Conservation (phyloP, 768 basidiomycete species). For the Suillus variegatus region DNA sequence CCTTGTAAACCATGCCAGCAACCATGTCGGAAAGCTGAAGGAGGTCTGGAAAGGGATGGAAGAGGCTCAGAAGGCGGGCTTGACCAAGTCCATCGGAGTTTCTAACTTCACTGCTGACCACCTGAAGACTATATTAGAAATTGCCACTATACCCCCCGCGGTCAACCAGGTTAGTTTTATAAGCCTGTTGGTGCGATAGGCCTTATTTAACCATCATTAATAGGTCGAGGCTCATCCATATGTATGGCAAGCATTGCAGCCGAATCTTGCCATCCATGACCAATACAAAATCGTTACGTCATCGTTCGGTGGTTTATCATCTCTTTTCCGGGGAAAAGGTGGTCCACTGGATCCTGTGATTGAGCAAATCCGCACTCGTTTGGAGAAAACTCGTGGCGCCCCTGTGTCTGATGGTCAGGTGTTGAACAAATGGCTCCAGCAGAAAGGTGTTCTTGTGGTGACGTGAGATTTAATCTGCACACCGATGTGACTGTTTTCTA, state of each 20-base stretch:
- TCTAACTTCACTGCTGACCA: conserved; percentile 52
- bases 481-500: neutral
- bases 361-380: conserved; percentile 31
- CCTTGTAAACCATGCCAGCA: conserved; percentile 53
- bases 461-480: conserved; percentile 22
- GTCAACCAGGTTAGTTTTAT: conserved; percentile 49
- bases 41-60: conserved; percentile 66
- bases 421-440: conserved; percentile 30
- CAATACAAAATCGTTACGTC: conserved; percentile 39
- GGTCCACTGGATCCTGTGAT: conserved; percentile 44
- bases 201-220: neutral
- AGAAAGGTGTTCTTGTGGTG: conserved; percentile 32
- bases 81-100: conserved; percentile 49
- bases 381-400: conserved; percentile 25
- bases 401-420: conserved; percentile 32
- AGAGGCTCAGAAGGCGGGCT: conserved; percentile 45
- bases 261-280: conserved; percentile 35
- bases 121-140: conserved; percentile 44
- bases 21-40: conserved; percentile 43
- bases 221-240: conserved; percentile 59
- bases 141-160: conserved; percentile 46
- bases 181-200: neutral
- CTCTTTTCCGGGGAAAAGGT: conserved; percentile 35
- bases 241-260: conserved; percentile 42
- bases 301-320: conserved; percentile 42